A percentile compares a stretch with the other conserved stretches of the same genome.
phyloP scores from a whole-genome alignment of 108 stramenopile genomes.

The Mediolabrus comicus region DNA sequence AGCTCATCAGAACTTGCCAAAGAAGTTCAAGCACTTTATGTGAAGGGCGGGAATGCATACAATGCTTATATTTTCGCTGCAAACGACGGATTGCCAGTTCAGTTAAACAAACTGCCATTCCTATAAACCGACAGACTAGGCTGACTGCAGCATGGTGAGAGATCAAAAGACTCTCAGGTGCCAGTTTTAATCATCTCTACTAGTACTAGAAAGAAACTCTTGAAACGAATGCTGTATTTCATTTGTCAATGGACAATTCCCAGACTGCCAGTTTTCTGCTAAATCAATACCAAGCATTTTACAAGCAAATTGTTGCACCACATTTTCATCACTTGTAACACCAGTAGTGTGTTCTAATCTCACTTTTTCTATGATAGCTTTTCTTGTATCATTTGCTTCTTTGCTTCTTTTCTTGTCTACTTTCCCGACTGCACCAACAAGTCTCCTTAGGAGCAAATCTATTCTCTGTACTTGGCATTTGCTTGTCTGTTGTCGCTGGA shows the following conservation, averaged over 20 bases:
- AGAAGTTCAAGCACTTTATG: conserved; percentile 61
- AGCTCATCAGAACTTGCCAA: conserved; percentile 54
- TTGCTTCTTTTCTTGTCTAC: conserved; percentile 46
- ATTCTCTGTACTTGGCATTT: conserved; percentile 44
- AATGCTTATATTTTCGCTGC: conserved; percentile 68
- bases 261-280: not conserved
- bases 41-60: conserved; percentile 74
- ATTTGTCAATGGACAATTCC: conserved; percentile 1
- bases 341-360: not conserved
- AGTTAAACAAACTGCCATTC: conserved; percentile 62
- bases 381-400: conserved; percentile 57
- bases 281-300: conserved; percentile 11
- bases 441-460: conserved; percentile 52
- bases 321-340: not conserved
- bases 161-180: too few relatives aligned
- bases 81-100: conserved; percentile 75
- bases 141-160: too few relatives aligned
- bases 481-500: conserved; percentile 35
- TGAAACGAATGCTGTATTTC: conserved; percentile 9
- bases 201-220: conserved; percentile 2
- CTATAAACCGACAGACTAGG: too few relatives aligned
- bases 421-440: conserved; percentile 54
- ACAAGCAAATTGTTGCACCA: conserved; percentile 14
- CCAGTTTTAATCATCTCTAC: not conserved
- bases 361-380: conserved; percentile 32